Evolutionary conservation across 2,329 filamentous ascomycete genomes (phyloP).

Genomic region (Colletotrichum sp.): DNA sequence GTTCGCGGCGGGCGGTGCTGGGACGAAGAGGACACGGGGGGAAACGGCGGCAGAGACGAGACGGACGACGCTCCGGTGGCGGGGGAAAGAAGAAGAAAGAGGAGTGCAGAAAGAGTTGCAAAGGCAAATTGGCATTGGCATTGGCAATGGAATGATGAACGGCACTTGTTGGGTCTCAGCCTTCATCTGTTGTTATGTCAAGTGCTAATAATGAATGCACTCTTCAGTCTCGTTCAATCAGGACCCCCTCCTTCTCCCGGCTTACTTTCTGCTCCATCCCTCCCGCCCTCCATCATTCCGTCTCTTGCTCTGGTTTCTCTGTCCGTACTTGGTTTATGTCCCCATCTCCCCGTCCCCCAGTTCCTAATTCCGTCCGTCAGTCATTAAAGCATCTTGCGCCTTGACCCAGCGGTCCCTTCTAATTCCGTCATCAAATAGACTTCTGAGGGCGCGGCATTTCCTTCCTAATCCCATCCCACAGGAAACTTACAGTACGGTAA

Average conservation of each 20-base stretch:
- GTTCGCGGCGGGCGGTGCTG: background rate
- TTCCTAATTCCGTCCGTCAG: background rate
- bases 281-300: background rate
- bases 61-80: background rate
- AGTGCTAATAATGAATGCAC: background rate
- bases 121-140: background rate
- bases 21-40: background rate
- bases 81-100: background rate
- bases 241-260: background rate
- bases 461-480: background rate
- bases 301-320: background rate
- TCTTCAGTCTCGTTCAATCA: background rate
- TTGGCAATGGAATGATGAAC: background rate
- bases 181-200: background rate
- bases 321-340: background rate
- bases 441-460: background rate
- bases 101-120: background rate
- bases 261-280: background rate
- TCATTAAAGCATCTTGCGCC: background rate
- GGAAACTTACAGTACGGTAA: background rate
- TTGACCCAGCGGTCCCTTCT: background rate
- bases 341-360: background rate
- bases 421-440: constrained; percentile 18
- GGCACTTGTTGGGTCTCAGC: background rate
- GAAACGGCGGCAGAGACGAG: background rate